These are phyloP conservation scores for Aspergillus costaricaensis DNA, from an alignment of 2,329 filamentous ascomycete genomes.

Conservation along the genomic window DNA sequence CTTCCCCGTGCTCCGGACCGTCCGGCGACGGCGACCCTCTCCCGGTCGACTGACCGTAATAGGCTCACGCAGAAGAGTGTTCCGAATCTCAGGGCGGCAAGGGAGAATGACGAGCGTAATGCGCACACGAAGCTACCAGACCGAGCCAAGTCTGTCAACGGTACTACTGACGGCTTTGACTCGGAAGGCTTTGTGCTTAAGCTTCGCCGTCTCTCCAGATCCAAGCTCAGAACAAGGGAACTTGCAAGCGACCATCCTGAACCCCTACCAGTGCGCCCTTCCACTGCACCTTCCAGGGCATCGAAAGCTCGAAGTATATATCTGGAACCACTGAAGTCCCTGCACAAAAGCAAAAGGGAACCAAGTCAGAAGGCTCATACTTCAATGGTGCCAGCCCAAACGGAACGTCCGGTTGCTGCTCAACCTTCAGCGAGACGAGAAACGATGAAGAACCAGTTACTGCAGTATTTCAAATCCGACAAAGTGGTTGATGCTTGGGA, in stretches of 20 bases:
- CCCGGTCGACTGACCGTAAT: constrained; percentile 15
- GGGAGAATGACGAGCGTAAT: constrained; percentile 14
- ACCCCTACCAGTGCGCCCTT: constrained; percentile 22
- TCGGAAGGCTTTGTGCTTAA: constrained; percentile 17
- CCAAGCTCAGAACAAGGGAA: constrained; percentile 23
- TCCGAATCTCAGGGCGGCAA: constrained; percentile 20
- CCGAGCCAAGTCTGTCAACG: constrained; percentile 29
- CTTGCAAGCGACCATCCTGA: constrained; percentile 20
- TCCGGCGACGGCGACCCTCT: constrained; percentile 9
- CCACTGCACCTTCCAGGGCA: constrained; percentile 29
- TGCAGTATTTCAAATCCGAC: constrained; percentile 37
- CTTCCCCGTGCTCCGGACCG: constrained; percentile 32
- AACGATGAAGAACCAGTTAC: constrained; percentile 35
- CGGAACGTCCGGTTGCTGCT: constrained; percentile 10
- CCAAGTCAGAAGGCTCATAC: constrained; percentile 16
- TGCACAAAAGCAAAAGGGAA: constrained; percentile 22
- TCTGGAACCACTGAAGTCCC: constrained; percentile 29
- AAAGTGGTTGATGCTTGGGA: constrained; percentile 38
- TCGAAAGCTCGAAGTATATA: constrained; percentile 29
- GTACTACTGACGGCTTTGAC: constrained; percentile 16
- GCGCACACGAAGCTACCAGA: constrained; percentile 17
- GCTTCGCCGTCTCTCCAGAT: constrained; percentile 28
- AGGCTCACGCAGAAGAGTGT: constrained; percentile 20
- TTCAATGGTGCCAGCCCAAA: constrained; percentile 1
- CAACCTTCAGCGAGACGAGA: constrained; percentile 22